phyloP scores from a whole-genome alignment of 2,329 filamentous ascomycete species.

The Rasamsonia emersonii region DNA sequence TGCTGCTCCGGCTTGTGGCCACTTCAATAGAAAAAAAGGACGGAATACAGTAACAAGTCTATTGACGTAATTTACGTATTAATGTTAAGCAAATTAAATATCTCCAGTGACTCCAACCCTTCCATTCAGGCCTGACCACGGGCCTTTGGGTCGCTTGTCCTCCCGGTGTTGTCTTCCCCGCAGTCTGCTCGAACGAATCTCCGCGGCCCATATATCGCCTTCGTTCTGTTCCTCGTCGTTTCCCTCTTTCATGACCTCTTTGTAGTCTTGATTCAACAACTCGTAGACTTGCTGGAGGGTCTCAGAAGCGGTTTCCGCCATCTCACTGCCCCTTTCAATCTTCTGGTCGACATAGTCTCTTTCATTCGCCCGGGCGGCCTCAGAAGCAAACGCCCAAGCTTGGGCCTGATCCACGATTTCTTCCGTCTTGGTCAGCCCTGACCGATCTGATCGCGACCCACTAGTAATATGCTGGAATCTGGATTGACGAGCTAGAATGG shows the following conservation, averaged over 20 bases:
- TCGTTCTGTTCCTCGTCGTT: slow-evolving; percentile 11
- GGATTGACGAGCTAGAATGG: slow-evolving; percentile 25
- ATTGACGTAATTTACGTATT: too few relatives aligned
- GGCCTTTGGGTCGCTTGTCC: slow-evolving; percentile 21
- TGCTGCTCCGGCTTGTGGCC: too few relatives aligned
- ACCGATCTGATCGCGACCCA: slow-evolving; percentile 13
- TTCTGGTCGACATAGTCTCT: slow-evolving; percentile 27
- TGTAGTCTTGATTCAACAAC: slow-evolving; percentile 26
- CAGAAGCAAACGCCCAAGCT: slow-evolving; percentile 33
- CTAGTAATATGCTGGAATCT: slow-evolving; percentile 25
- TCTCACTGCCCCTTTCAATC: slow-evolving; percentile 22
- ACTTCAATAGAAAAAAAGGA: too few relatives aligned
- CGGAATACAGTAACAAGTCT: too few relatives aligned
- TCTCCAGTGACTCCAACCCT: slow-evolving; percentile 17
- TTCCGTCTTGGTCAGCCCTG: slow-evolving; percentile 17
- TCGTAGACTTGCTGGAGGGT: slow-evolving; percentile 24
- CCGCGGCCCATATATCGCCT: slow-evolving; percentile 24
- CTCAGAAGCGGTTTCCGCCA: slow-evolving; percentile 19
- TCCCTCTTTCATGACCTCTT: slow-evolving; percentile 14
- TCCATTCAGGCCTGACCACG: slow-evolving; percentile 31
- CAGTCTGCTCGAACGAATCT: slow-evolving; percentile 18
- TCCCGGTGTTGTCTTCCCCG: slow-evolving; percentile 10
- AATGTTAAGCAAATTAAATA: too few relatives aligned
- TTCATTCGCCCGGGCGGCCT: slow-evolving; percentile 22
- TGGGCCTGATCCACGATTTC: slow-evolving; percentile 26